Base-by-base conservation (phyloP, 2,329 filamentous ascomycete species). In the Colletotrichum sp. region DNA sequence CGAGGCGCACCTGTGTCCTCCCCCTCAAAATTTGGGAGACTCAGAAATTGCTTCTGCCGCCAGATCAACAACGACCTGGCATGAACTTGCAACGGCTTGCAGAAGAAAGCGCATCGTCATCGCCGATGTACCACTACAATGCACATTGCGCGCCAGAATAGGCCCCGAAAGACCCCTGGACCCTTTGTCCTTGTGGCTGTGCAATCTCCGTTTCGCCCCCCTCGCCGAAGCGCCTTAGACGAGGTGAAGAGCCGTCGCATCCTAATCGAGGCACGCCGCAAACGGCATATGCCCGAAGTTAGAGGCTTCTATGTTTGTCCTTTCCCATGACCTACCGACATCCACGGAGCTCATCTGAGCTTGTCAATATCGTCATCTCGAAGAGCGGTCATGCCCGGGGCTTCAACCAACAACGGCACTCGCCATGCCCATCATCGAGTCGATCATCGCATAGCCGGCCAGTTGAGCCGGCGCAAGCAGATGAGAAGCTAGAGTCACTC, bases 81-180 rank as follows among this genome's bases (percentile, higher is more conserved):
- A 60, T 28, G 66, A 60, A 57, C 48, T 59, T 43, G 66, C 66
- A 60, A 68, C 52, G 52, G 66, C 48, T 34, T 21, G 10, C 32
- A 68, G 52, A 36, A 59, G 21, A 26, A 67, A 67, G 21, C 48
- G 13, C 28, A 48, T 36, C 65, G 48, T 34, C 43, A 26, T 39
- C 48, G 30, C 66, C 66, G 32, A 60, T 59, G 66, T 68, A 57
- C 66, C 32, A 39, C 32, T 68, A 68, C 55, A 61, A 60, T 43
- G 24, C n/a, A 21, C 57, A 24, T 34, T 39, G 18, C 55, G 26
- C 80, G 36, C 52, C 74, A 78, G 66, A 77, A 85, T 85, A 85
- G 83, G 84, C 82, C 24, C 28, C 55, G 5, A 48, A 52, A 63
- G 39, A 75, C 60, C 71, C 74, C 74, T 76, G 72, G 66, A 75